These are phyloP conservation scores for Senecio squalidus DNA, from an alignment of 140 eudicot genomes.

Conservation along the genomic window DNA sequence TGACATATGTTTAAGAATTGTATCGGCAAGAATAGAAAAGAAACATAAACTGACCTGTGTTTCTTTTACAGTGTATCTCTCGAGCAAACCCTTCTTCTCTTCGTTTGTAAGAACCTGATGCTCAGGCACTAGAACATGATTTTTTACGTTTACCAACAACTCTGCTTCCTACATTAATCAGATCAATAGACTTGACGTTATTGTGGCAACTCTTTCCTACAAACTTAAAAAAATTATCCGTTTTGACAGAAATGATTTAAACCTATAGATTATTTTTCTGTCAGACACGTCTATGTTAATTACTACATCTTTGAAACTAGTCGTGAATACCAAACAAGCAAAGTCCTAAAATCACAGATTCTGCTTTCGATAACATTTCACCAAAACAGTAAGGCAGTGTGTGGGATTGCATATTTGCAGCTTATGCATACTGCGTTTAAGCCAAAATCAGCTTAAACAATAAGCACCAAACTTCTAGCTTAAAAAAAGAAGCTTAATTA, in stretches of 20 bases:
- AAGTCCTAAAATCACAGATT: not conserved
- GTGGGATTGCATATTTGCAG: no score
- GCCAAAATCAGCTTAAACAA: not conserved
- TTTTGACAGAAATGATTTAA: not conserved
- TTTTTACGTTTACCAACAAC: constrained; percentile 73
- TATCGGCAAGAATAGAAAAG: not conserved
- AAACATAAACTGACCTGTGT: constrained; percentile 44
- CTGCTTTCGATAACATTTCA: not conserved
- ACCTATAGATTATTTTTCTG: not conserved
- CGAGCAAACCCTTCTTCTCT: constrained; percentile 80
- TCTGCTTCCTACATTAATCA: constrained; percentile 65
- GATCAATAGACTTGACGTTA: not conserved
- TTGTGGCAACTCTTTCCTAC: not conserved
- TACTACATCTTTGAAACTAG: not conserved
- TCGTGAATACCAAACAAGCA: not conserved
- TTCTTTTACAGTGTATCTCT: no score
- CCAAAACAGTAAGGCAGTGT: no score
- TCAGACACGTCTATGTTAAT: not conserved
- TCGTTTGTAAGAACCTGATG: constrained; percentile 74
- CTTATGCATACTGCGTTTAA: no score
- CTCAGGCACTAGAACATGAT: constrained; percentile 79
- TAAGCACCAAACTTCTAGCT: no score
- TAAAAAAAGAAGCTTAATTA: no score
- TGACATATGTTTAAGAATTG: not conserved
- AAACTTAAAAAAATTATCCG: not conserved